Percentiles rank a stretch among this genome's conserved stretches.
Evolutionary conservation across 2,329 filamentous ascomycete genomes (phyloP).

Genomic region (Microthyrium microscopicum): DNA sequence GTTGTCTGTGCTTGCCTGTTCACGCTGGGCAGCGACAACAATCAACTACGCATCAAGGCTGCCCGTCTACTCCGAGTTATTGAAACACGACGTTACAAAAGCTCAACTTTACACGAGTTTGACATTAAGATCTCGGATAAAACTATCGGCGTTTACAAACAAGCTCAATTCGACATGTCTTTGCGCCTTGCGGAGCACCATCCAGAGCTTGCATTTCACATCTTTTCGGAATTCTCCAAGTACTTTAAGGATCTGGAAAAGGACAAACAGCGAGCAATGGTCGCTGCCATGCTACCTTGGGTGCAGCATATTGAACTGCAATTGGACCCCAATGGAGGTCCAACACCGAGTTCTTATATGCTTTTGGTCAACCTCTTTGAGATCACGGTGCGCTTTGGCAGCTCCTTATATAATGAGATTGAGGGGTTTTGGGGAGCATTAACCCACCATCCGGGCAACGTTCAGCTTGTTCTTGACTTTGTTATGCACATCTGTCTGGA

Average conservation of each 20-base stretch:
- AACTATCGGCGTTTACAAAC: constrained; percentile 93
- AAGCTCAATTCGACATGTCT: constrained; percentile 93
- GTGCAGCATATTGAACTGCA: constrained; percentile 88
- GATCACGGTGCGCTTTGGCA: constrained; percentile 85
- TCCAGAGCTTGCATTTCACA: constrained; percentile 72
- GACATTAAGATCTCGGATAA: constrained; percentile 98
- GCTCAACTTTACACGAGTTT: constrained; percentile 86
- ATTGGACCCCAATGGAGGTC: constrained; percentile 78
- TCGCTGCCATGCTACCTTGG: constrained; percentile 90
- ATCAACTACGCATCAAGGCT: constrained; percentile 76
- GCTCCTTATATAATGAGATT: constrained; percentile 82
- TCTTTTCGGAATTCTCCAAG: constrained; percentile 88
- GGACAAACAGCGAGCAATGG: constrained; percentile 77
- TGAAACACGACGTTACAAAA: constrained; percentile 68
- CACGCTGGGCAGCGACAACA: constrained; percentile 81
- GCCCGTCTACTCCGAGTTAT: constrained; percentile 63
- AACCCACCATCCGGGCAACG: constrained; percentile 86
- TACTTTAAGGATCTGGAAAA: constrained; percentile 81
- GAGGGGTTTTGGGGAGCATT: constrained; percentile 95
- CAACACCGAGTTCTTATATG: constrained; percentile 85
- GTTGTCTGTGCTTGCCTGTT: constrained; percentile 76
- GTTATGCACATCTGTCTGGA: constrained; percentile 90
- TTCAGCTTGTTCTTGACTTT: constrained; percentile 86
- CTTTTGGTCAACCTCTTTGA: constrained; percentile 87
- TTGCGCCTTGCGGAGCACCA: constrained; percentile 79